Base-by-base conservation (phyloP, 768 basidiomycete species). In the Lentinula boryana region DNA sequence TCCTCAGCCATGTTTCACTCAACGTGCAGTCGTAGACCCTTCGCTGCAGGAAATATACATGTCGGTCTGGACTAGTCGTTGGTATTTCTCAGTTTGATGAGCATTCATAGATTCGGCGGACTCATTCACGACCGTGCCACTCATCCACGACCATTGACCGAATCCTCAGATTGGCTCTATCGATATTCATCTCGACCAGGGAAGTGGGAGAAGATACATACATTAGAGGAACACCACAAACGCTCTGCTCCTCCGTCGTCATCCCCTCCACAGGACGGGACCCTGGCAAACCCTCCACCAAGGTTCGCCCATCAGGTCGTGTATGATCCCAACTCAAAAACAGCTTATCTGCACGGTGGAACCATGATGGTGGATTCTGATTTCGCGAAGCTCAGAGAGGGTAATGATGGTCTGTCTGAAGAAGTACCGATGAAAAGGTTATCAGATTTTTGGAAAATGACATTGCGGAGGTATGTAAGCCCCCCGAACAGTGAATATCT, bases 391-490 rank as follows among this genome's bases (percentile, higher is more conserved):
- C 36, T 33, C 56, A 60, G n/a, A 60, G 56, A 35, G 53, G 41
- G 5, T 40, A 59, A 16, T 27, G 64, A 60, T 60, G 21, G 64
- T 31, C 23, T 65, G 66, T 27, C 61, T 56, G 66, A 70, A 31
- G 71, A 71, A 50, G 71, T 74, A 1, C 62, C 44, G 16, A 64
- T 67, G 38, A 74, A 70, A 60, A 75, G 89, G 61, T 64, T 93
- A 69, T 84, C 88, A 67, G 91, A 92, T 70, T 85, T 93, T 63
- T 93, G 91, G 91, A 78, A 76, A 69, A 87, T 91, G 85, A 76
- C 74, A 38, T 68, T 93, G 38, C 69, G 79, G 63, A 81, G 89
- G 91, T 90, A 61, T 38, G 81, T 65, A 33, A 10, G 40, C 18
- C 18, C 31, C n/a, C 15, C 12, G 9, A 48, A 43, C 4, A 13